Percentiles rank a stretch among this genome's conserved stretches.
phyloP scores from a whole-genome alignment of 768 basidiomycete species.

The Tephrocybe sp. region DNA sequence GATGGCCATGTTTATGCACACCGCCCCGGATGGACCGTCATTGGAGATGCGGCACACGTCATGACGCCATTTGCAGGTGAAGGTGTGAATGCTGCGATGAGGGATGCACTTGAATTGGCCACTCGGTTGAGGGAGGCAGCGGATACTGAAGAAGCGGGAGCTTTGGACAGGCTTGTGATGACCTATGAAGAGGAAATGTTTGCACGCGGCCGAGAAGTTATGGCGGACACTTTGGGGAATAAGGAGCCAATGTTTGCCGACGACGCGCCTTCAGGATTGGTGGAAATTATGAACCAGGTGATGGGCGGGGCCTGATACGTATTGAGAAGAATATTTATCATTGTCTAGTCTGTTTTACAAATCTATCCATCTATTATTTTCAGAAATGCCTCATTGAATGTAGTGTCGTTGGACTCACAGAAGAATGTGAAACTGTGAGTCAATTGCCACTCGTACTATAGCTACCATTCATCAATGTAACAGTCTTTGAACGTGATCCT shows the following conservation, averaged over 20 bases:
- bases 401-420: no score
- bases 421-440: no score
- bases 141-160: not conserved
- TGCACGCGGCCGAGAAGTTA: constrained; percentile 3
- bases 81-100: constrained; percentile 23
- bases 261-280: constrained; percentile 5
- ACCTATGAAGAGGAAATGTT: constrained; percentile 16
- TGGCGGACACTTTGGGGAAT: constrained; percentile 10
- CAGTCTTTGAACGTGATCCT: constrained; percentile 23
- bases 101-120: constrained; percentile 20
- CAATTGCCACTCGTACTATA: no score
- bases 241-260: constrained; percentile 7
- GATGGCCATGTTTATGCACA: constrained; percentile 14
- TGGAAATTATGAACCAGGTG: constrained; percentile 1
- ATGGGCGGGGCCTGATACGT: not conserved
- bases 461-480: constrained; percentile 16
- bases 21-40: constrained; percentile 16
- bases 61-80: constrained; percentile 25
- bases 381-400: no score
- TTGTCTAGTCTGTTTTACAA: no score
- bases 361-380: no score
- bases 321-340: not conserved
- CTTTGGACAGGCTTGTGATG: constrained; percentile 8
- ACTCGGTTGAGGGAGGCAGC: constrained; percentile 3
- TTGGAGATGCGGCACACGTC: constrained; percentile 26